phyloP scores from a whole-genome alignment of 495 filamentous ascomycete species.

The Daldinia bambusicola region DNA sequence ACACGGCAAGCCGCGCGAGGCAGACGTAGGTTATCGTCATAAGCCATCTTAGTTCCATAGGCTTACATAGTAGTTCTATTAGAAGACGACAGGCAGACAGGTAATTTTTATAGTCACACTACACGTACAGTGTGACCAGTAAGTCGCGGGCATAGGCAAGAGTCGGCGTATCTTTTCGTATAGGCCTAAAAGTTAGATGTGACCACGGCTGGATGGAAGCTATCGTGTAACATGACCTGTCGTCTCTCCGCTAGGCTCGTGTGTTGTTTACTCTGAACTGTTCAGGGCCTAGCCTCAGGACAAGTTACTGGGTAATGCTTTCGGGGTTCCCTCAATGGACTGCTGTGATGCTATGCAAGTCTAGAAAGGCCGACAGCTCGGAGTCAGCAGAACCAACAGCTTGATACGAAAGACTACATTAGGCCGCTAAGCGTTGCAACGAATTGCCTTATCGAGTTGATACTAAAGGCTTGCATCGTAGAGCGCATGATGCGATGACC shows the following conservation, averaged over 20 bases:
- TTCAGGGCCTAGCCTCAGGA: conserved; percentile 22
- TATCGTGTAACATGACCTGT: conserved; percentile 38
- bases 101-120: conserved; percentile 18
- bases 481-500: not conserved
- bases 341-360: conserved; percentile 25
- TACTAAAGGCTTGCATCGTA: conserved; percentile 9
- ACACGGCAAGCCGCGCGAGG: conserved; percentile 21
- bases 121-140: conserved; percentile 31
- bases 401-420: conserved; percentile 24
- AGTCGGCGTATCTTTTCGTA: conserved; percentile 25
- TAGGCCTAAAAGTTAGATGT: conserved; percentile 10
- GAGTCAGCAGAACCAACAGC: not conserved
- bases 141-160: conserved; percentile 22
- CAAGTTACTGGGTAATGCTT: conserved; percentile 10
- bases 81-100: no score
- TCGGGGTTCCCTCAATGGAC: conserved; percentile 1
- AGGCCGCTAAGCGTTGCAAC: conserved; percentile 20
- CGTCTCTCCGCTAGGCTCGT: conserved; percentile 17
- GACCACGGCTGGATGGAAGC: conserved; percentile 18
- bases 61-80: no score
- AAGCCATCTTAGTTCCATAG: conserved; percentile 1
- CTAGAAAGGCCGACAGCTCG: conserved; percentile 17
- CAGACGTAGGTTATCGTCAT: conserved; percentile 15
- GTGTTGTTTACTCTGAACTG: conserved; percentile 13
- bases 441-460: conserved; percentile 17